Evolutionary conservation across 495 filamentous ascomycete species (phyloP).

Genomic region (Penicillium dipodomyicola): DNA sequence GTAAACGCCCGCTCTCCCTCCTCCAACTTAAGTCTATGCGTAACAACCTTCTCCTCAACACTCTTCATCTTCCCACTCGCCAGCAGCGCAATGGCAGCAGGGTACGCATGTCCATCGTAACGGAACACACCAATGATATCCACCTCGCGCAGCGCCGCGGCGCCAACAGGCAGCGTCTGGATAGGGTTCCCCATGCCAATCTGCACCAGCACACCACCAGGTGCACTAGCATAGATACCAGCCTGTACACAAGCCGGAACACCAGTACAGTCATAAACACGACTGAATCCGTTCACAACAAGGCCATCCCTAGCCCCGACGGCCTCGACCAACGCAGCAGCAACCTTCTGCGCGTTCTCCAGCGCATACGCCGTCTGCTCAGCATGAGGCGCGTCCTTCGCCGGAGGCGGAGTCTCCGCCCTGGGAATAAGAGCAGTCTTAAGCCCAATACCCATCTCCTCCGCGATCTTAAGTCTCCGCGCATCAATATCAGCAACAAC

Average conservation of each 20-base stretch:
- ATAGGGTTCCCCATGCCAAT: conserved; percentile 94
- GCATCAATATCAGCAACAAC: conserved; percentile 78
- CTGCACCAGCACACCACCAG: conserved; percentile 81
- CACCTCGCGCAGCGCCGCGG: conserved; percentile 82
- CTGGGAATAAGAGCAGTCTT: conserved; percentile 58
- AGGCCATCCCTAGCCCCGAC: conserved; percentile 39
- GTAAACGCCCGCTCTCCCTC: conserved; percentile 69
- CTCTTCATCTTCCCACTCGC: conserved; percentile 56
- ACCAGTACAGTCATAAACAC: conserved; percentile 89
- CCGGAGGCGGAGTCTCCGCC: conserved; percentile 36
- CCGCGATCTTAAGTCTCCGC: conserved; percentile 69
- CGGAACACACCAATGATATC: conserved; percentile 92
- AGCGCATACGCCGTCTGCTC: conserved; percentile 43
- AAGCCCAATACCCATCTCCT: conserved; percentile 65
- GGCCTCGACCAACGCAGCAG: conserved; percentile 37
- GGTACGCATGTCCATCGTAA: conserved; percentile 79
- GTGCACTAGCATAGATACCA: conserved; percentile 73
- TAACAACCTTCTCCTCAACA: conserved; percentile 62
- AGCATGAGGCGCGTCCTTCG: conserved; percentile 39
- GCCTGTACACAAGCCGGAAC: conserved; percentile 85
- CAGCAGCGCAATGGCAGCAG: conserved; percentile 72
- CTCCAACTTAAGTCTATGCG: conserved; percentile 70
- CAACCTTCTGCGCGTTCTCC: conserved; percentile 41
- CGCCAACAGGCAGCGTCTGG: conserved; percentile 80
- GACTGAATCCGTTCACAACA: conserved; percentile 58